These are phyloP conservation scores for Davidsoniella australis DNA, from an alignment of 2,329 filamentous ascomycete species.

Conservation along the genomic window DNA sequence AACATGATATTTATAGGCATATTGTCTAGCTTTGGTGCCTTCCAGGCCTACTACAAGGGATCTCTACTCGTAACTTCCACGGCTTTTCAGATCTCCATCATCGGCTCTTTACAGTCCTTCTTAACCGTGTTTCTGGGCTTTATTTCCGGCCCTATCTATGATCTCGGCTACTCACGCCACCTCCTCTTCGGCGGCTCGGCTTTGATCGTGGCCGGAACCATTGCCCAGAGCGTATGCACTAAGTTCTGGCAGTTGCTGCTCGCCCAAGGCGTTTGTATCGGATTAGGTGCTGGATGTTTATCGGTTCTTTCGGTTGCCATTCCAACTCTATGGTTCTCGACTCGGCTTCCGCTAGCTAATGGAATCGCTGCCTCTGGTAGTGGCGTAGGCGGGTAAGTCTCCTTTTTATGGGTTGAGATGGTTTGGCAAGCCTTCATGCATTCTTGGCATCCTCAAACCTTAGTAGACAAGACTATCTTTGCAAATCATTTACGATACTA, in stretches of 20 bases:
- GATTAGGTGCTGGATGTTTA: constrained; percentile 25
- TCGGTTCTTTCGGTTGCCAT: constrained; percentile 25
- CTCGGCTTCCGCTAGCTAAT: constrained; percentile 24
- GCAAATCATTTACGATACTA: not conserved
- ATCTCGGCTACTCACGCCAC: constrained; percentile 22
- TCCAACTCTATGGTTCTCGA: constrained; percentile 24
- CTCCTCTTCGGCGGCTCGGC: constrained; percentile 20
- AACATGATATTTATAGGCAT: not conserved
- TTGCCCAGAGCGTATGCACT: constrained; percentile 21
- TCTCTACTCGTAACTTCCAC: constrained; percentile 16
- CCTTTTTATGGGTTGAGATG: not conserved
- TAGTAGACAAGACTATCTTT: not conserved
- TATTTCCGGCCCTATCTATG: constrained; percentile 23
- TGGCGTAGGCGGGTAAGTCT: constrained; percentile 19
- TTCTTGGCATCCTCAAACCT: no score
- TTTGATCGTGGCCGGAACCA: constrained; percentile 23
- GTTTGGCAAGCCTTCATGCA: not conserved
- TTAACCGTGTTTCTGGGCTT: constrained; percentile 22
- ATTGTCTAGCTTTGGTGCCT: constrained; percentile 21
- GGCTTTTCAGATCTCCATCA: constrained; percentile 21
- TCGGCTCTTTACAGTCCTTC: constrained; percentile 23
- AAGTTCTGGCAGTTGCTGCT: constrained; percentile 27
- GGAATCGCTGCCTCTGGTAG: constrained; percentile 27
- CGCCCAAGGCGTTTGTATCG: constrained; percentile 25
- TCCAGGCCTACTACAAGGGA: constrained; percentile 20